Conservation (phyloP, 2,329 filamentous ascomycete species). For the Cordyceps militaris region DNA sequence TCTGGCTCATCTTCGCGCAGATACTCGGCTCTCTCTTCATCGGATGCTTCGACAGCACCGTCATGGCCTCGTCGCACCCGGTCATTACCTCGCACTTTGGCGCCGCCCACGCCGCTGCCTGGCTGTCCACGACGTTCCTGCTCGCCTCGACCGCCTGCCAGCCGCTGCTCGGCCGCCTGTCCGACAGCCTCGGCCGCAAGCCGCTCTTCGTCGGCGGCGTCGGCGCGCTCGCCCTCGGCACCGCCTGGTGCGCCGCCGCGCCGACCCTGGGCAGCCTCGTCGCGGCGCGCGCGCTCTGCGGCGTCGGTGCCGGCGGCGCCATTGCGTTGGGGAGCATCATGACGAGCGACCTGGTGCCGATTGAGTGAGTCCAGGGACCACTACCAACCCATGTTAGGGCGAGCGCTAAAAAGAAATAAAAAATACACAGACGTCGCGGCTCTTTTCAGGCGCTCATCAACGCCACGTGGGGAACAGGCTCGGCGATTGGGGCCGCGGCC, state of each 20-base stretch:
- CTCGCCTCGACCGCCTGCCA: conserved; percentile 71
- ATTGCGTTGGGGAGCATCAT: conserved; percentile 65
- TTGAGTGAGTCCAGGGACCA: conserved; percentile 55
- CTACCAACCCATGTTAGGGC: no score
- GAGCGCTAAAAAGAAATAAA: conserved; percentile 1
- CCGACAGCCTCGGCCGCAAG: conserved; percentile 66
- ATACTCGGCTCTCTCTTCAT: conserved; percentile 53
- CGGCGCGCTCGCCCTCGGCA: conserved; percentile 56
- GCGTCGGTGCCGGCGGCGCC: conserved; percentile 63
- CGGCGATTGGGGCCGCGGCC: conserved; percentile 57
- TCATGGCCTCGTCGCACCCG: conserved; percentile 76
- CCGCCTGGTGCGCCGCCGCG: conserved; percentile 62
- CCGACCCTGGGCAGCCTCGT: conserved; percentile 55
- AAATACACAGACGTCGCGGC: conserved; percentile 42
- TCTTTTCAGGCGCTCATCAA: conserved; percentile 68
- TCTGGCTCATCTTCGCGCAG: conserved; percentile 56
- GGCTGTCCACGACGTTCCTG: conserved; percentile 73
- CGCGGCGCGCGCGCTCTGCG: conserved; percentile 41
- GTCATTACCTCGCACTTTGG: conserved; percentile 76
- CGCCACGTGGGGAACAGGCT: conserved; percentile 52
- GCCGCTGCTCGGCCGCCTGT: conserved; percentile 66
- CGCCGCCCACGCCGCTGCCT: conserved; percentile 71
- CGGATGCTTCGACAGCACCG: conserved; percentile 64
- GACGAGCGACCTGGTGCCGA: conserved; percentile 66
- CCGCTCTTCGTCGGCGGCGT: conserved; percentile 57